phyloP scores from a whole-genome alignment of 2,329 filamentous ascomycete species.

The Balansia obtecta region DNA sequence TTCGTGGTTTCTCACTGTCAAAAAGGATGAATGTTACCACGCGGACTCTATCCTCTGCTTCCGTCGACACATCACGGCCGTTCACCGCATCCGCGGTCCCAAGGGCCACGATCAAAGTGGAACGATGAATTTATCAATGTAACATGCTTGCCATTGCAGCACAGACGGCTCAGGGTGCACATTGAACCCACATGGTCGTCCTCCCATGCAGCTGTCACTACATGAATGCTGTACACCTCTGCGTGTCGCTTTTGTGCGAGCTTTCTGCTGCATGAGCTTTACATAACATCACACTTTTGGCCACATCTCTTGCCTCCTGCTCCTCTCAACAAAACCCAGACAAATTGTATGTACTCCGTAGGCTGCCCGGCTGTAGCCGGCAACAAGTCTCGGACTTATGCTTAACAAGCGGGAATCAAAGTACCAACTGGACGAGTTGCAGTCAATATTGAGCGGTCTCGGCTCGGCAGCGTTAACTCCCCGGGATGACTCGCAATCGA shows the following conservation, averaged over 20 bases:
- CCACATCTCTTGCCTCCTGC: neutral
- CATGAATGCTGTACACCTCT: neutral
- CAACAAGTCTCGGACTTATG: neutral
- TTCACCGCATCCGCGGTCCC: constrained; percentile 1
- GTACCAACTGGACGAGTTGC: neutral
- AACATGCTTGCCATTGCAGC: neutral
- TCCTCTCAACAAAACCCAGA: neutral
- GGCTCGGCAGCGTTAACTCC: neutral
- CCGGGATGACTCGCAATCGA: neutral
- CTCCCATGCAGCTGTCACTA: neutral
- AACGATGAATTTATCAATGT: neutral
- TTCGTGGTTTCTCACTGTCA: too few relatives aligned
- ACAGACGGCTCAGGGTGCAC: neutral
- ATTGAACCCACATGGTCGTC: constrained; percentile 1
- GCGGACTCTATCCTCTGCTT: neutral
- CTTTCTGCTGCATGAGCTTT: neutral
- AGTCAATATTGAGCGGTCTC: neutral
- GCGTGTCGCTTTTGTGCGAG: neutral
- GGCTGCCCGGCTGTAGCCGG: too few relatives aligned
- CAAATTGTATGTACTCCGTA: too few relatives aligned
- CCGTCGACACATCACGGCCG: neutral
- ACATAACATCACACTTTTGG: neutral
- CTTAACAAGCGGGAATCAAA: neutral
- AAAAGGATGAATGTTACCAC: neutral
- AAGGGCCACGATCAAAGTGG: neutral